phyloP scores from a whole-genome alignment of 441 rosid species.

The Croton setiger region DNA sequence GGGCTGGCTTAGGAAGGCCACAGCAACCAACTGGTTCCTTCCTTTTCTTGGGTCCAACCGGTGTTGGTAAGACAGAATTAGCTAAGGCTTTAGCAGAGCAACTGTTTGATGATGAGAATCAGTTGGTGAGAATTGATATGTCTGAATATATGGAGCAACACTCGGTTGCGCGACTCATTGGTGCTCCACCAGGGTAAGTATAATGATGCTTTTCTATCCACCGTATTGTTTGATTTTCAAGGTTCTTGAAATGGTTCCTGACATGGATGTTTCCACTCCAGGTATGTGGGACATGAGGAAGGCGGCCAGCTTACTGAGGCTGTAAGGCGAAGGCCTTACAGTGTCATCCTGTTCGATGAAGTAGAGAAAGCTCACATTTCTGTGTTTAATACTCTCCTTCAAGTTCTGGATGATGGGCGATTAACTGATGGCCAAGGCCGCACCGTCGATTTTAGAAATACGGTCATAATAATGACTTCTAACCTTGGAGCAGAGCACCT shows the following conservation, averaged over 20 bases:
- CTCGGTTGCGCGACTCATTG: constrained; percentile 78
- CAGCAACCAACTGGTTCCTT: constrained; percentile 96
- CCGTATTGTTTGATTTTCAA: not conserved
- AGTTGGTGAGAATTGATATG: constrained; percentile 83
- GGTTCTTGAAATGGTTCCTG: not conserved
- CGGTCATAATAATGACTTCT: constrained; percentile 85
- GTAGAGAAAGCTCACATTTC: constrained; percentile 90
- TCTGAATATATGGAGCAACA: constrained; percentile 97
- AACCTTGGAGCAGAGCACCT: constrained; percentile 90
- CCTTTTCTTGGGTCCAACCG: constrained; percentile 92
- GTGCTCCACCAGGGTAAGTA: constrained; percentile 93
- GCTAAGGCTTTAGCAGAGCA: constrained; percentile 97
- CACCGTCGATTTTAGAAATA: constrained; percentile 73
- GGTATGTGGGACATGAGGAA: constrained; percentile 93
- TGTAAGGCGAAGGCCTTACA: constrained; percentile 77
- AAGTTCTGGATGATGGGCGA: constrained; percentile 85
- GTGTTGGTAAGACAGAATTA: constrained; percentile 94
- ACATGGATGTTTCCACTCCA: constrained; percentile 15
- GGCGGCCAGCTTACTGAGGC: constrained; percentile 94
- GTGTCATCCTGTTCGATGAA: constrained; percentile 82
- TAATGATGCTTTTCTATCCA: not conserved
- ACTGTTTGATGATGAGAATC: constrained; percentile 83
- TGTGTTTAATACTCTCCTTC: constrained; percentile 75
- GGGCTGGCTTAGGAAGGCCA: constrained; percentile 94
- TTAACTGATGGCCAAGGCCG: constrained; percentile 88